A percentile compares a stretch with the other conserved stretches of the same genome.
phyloP scores from a whole-genome alignment of 2,329 filamentous ascomycete genomes.

The Diaporthe citrichinensis region DNA sequence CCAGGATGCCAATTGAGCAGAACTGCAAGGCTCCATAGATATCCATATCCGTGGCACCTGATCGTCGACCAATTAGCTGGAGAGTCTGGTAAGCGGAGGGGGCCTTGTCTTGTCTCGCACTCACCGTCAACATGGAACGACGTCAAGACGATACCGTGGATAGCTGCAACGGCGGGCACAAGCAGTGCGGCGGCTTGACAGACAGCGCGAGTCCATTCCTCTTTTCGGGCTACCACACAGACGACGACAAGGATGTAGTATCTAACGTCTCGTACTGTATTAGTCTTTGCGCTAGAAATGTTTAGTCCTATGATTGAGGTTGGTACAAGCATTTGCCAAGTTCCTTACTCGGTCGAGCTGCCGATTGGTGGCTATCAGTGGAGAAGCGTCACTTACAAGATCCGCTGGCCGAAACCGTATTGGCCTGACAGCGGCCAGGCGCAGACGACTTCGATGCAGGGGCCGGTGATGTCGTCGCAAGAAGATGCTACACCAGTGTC shows the following conservation, averaged over 20 bases:
- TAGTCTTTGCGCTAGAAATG: background rate
- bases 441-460: slow-evolving; percentile 62
- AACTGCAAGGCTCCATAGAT: slow-evolving; percentile 78
- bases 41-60: slow-evolving; percentile 77
- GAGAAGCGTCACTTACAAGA: slow-evolving; percentile 57
- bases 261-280: slow-evolving; percentile 49
- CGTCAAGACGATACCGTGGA: slow-evolving; percentile 75
- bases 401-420: slow-evolving; percentile 68
- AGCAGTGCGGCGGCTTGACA: slow-evolving; percentile 74
- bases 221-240: slow-evolving; percentile 73
- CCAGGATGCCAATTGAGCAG: slow-evolving; percentile 75
- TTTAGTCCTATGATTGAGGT: too few species aligned
- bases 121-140: slow-evolving; percentile 70
- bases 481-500: slow-evolving; percentile 3
- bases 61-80: background rate
- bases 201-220: slow-evolving; percentile 73
- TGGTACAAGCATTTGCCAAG: background rate
- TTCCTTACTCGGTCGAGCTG: background rate
- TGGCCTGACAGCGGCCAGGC: slow-evolving; percentile 71
- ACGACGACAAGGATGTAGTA: slow-evolving; percentile 76
- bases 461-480: background rate
- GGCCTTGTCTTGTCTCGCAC: slow-evolving; percentile 43
- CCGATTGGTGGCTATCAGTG: slow-evolving; percentile 4
- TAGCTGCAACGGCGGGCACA: slow-evolving; percentile 73
- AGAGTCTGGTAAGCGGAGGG: too few species aligned